These are phyloP conservation scores for Hymenotorrendiella dingleyae DNA, from an alignment of 2,329 filamentous ascomycete genomes.

Conservation along the genomic window DNA sequence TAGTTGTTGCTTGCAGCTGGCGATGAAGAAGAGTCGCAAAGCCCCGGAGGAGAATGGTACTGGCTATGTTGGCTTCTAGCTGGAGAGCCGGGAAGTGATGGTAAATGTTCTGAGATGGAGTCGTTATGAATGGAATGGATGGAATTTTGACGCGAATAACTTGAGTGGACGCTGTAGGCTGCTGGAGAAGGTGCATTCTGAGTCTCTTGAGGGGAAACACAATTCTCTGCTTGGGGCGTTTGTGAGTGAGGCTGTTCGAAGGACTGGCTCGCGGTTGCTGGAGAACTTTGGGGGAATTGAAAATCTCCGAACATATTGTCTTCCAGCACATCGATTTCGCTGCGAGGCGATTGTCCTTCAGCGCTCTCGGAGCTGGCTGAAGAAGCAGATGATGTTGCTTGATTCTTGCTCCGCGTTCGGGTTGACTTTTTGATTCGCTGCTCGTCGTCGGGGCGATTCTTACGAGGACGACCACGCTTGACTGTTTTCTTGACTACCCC, in stretches of 20 bases:
- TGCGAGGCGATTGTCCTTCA: constrained; percentile 47
- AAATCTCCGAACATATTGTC: constrained; percentile 31
- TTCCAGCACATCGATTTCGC: constrained; percentile 38
- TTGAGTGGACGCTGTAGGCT: constrained; percentile 21
- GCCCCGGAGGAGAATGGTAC: constrained; percentile 52
- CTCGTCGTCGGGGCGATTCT: constrained; percentile 48
- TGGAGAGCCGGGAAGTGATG: constrained; percentile 40
- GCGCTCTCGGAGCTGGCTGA: constrained; percentile 54
- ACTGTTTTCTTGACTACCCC: constrained; percentile 63
- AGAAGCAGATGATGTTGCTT: constrained; percentile 33
- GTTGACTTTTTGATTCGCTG: constrained; percentile 52
- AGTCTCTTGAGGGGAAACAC: constrained; percentile 28
- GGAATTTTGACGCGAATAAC: constrained; percentile 19
- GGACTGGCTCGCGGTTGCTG: constrained; percentile 34
- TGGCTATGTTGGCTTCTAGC: constrained; percentile 43
- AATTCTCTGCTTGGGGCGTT: constrained; percentile 20
- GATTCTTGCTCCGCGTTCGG: constrained; percentile 49
- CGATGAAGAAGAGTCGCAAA: constrained; percentile 56
- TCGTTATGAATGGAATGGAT: too few relatives aligned
- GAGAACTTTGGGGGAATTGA: constrained; percentile 33
- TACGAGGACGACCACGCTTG: constrained; percentile 61
- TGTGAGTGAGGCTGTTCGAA: constrained; percentile 30
- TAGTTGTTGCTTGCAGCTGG: constrained; percentile 34
- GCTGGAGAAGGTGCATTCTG: constrained; percentile 26
- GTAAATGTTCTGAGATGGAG: constrained; percentile 20